Percentiles rank a stretch among this genome's conserved stretches.
These are phyloP conservation scores for Solanum commersonii DNA, from an alignment of 257 asterid genomes.

Conservation along the genomic window DNA sequence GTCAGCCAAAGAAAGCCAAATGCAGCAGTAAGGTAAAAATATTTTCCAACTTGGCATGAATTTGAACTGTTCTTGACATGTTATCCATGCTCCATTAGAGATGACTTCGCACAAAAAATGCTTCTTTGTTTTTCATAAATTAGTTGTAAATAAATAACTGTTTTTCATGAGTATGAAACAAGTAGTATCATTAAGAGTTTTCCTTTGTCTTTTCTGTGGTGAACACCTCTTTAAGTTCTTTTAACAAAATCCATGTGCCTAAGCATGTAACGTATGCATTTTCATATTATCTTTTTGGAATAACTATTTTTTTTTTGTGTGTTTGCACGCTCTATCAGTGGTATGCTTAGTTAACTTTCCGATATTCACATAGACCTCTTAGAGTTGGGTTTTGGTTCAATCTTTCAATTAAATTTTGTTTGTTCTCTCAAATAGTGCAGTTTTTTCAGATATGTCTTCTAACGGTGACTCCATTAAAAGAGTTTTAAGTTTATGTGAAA, in stretches of 20 bases:
- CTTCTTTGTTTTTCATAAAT: neutral
- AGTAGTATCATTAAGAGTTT: neutral
- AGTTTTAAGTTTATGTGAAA: neutral
- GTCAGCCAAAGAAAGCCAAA: constrained; percentile 51
- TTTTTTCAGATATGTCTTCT: neutral
- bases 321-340: neutral
- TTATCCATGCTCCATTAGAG: neutral
- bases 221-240: neutral
- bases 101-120: neutral
- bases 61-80: neutral
- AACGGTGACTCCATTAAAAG: neutral
- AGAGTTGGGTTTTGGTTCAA: neutral
- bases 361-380: neutral
- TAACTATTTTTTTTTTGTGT: neutral
- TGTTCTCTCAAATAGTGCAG: neutral
- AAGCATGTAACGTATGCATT: neutral
- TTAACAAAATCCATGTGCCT: neutral
- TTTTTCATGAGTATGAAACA: neutral
- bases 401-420: neutral
- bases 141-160: too few species aligned
- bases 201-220: neutral
- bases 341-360: neutral
- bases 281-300: neutral
- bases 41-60: neutral
- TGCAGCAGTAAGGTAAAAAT: constrained; percentile 60